phyloP scores from a whole-genome alignment of 495 filamentous ascomycete species.

The Terfezia boudieri region DNA sequence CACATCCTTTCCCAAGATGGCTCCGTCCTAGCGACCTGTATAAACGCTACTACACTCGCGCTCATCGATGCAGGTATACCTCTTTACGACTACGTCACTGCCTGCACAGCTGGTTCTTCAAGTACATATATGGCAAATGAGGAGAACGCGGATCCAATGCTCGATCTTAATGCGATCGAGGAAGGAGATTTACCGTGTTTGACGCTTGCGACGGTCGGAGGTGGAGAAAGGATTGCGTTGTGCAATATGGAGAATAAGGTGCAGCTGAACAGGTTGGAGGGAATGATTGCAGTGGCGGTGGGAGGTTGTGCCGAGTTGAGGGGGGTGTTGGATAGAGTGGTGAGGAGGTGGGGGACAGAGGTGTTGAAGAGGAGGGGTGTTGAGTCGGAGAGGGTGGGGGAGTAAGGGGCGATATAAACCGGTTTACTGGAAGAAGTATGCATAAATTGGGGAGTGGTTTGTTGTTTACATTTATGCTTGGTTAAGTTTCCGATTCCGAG shows the following conservation, averaged over 20 bases:
- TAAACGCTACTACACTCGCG: slow-evolving; percentile 84
- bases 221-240: slow-evolving; percentile 49
- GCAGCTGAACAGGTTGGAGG: slow-evolving; percentile 55
- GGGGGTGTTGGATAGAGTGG: slow-evolving; percentile 48
- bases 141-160: slow-evolving; percentile 60
- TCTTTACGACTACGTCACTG: slow-evolving; percentile 75
- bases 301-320: slow-evolving; percentile 78
- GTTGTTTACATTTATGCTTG: no score
- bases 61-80: slow-evolving; percentile 87
- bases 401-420: neutral
- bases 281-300: slow-evolving; percentile 74
- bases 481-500: no score
- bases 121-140: slow-evolving; percentile 35
- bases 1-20: slow-evolving; percentile 84
- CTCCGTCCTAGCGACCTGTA: slow-evolving; percentile 62
- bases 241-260: slow-evolving; percentile 69
- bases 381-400: slow-evolving; percentile 4
- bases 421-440: no score
- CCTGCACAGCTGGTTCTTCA: slow-evolving; percentile 67
- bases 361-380: slow-evolving; percentile 35
- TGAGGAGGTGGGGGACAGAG: slow-evolving; percentile 39
- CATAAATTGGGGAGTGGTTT: no score
- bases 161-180: slow-evolving; percentile 70
- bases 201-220: slow-evolving; percentile 59
- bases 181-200: slow-evolving; percentile 78